Percentiles rank a stretch among this genome's conserved stretches.
Conservation (phyloP, 1,139 yeast genomes). For the Taphrina flavorubra region DNA sequence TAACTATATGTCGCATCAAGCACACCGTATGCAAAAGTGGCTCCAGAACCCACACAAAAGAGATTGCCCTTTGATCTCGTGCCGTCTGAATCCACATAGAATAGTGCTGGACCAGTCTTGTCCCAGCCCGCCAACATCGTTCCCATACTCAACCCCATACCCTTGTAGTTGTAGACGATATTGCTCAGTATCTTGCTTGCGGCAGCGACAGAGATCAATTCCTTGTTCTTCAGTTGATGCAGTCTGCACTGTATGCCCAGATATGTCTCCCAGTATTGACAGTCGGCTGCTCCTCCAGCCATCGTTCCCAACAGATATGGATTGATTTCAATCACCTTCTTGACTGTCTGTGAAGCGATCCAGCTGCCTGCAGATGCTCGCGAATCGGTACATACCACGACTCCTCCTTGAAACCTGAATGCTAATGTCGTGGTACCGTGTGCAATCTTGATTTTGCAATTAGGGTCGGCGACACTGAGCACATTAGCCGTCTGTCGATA, state of each 20-base stretch:
- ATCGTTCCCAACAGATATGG: constrained; percentile 88
- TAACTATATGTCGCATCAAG: constrained; percentile 87
- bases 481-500: neutral
- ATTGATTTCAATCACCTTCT: constrained; percentile 94
- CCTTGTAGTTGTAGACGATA: constrained; percentile 89
- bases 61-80: constrained; percentile 92
- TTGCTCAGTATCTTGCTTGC: constrained; percentile 93
- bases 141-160: constrained; percentile 94
- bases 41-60: constrained; percentile 99
- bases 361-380: constrained; percentile 43
- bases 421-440: constrained; percentile 99
- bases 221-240: constrained; percentile 92
- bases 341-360: constrained; percentile 93
- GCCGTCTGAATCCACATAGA: constrained; percentile 97
- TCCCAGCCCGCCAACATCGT: constrained; percentile 60
- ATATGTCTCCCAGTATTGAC: constrained; percentile 99
- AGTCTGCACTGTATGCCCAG: constrained; percentile 94
- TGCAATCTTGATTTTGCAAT: constrained; percentile 92
- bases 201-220: constrained; percentile 93
- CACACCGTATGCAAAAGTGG: constrained; percentile 99
- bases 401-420: constrained; percentile 94
- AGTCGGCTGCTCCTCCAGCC: constrained; percentile 99
- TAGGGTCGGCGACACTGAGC: constrained; percentile 63
- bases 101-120: constrained; percentile 93
- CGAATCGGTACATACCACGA: constrained; percentile 54